These are phyloP conservation scores for Brassica rapa DNA, from an alignment of 345 rosid genomes.

Conservation along the genomic window DNA sequence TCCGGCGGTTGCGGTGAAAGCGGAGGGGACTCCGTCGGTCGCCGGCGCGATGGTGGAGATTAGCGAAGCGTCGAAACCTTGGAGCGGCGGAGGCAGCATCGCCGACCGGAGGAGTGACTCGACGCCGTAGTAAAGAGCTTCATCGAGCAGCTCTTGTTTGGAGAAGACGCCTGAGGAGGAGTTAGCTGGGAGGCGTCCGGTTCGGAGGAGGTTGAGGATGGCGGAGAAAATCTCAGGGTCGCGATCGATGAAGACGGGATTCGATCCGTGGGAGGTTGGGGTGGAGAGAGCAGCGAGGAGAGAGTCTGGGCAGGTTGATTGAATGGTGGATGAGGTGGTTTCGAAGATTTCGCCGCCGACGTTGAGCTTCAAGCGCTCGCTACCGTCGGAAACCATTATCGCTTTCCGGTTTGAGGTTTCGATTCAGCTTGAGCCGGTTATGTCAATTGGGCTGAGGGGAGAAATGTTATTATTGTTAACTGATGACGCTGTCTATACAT, in stretches of 20 bases:
- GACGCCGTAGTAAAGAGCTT: constrained; percentile 84
- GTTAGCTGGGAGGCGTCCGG: constrained; percentile 66
- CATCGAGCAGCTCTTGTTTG: constrained; percentile 83
- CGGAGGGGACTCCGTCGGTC: constrained; percentile 64
- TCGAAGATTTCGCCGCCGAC: constrained; percentile 88
- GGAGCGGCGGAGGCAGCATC: constrained; percentile 62
- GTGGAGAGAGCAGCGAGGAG: constrained; percentile 72
- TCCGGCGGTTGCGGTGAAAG: constrained; percentile 59
- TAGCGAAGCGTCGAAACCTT: constrained; percentile 74
- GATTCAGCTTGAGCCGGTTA: neutral
- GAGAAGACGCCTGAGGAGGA: constrained; percentile 51
- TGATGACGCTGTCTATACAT: neutral
- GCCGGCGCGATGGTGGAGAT: constrained; percentile 66
- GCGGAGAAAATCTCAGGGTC: constrained; percentile 91
- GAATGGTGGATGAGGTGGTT: constrained; percentile 75
- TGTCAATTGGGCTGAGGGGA: neutral
- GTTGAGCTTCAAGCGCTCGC: constrained; percentile 71
- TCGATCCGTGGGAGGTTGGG: constrained; percentile 42
- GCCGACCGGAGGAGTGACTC: constrained; percentile 67
- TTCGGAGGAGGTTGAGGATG: constrained; percentile 78
- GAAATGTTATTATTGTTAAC: neutral
- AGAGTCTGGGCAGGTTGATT: constrained; percentile 76
- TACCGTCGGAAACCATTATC: neutral
- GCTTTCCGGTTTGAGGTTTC: neutral
- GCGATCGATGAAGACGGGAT: constrained; percentile 82